phyloP scores from a whole-genome alignment of 495 filamentous ascomycete genomes.

The Chaetomium tenue region DNA sequence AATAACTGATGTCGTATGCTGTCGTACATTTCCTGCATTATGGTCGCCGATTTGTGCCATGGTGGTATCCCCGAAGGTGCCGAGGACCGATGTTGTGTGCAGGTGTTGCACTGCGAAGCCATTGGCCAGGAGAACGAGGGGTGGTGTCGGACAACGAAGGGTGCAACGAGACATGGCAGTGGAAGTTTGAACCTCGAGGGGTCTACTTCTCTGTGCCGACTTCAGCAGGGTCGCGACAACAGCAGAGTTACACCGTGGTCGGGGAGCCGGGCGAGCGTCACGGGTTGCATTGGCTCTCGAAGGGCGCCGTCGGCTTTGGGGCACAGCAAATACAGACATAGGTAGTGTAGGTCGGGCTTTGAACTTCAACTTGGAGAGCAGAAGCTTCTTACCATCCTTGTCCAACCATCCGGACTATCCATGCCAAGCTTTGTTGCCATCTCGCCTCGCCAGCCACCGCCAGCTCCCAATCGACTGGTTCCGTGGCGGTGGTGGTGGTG shows the following conservation, averaged over 20 bases:
- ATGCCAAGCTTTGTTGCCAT: conserved; percentile 21
- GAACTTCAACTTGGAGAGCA: not conserved
- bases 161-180: not conserved
- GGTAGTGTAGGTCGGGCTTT: too few species aligned
- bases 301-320: not conserved
- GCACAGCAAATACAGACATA: too few species aligned
- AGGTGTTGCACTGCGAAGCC: not conserved
- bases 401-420: not conserved
- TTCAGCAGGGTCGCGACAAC: not conserved
- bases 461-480: conserved; percentile 17
- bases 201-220: not conserved
- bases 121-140: conserved; percentile 17
- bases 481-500: not conserved
- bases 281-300: not conserved
- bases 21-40: conserved; percentile 9
- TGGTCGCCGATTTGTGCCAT: conserved; percentile 25
- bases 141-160: not conserved
- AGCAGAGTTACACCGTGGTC: not conserved
- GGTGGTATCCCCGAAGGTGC: conserved; percentile 22
- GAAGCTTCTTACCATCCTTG: not conserved
- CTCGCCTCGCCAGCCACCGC: conserved; percentile 19
- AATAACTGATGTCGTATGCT: not conserved
- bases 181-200: not conserved
- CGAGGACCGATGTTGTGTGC: conserved; percentile 15
- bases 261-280: not conserved